Conservation (phyloP, 2,329 filamentous ascomycete species). For the Thelonectria rubi region DNA sequence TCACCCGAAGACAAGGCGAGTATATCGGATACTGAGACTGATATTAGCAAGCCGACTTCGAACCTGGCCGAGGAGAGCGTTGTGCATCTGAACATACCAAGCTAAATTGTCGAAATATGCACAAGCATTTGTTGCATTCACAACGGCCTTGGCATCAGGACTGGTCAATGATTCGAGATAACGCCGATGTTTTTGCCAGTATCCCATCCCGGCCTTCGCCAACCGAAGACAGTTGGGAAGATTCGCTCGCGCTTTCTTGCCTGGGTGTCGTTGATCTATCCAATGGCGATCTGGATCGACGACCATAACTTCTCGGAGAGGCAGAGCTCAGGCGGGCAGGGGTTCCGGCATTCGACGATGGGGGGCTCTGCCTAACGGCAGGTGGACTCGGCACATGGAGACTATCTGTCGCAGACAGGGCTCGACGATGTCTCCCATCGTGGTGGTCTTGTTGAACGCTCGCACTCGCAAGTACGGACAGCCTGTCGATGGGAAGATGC, state of each 20-base stretch:
- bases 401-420: constrained; percentile 34
- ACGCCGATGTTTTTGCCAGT: constrained; percentile 40
- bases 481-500: constrained; percentile 44
- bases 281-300: constrained; percentile 31
- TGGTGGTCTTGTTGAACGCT: constrained; percentile 46
- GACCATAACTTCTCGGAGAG: constrained; percentile 37
- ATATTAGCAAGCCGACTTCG: neutral
- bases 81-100: constrained; percentile 4
- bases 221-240: constrained; percentile 39
- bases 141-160: constrained; percentile 8
- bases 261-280: constrained; percentile 11
- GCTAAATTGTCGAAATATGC: neutral
- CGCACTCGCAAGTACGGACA: constrained; percentile 52
- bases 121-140: constrained; percentile 2
- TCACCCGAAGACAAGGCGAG: neutral
- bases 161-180: constrained; percentile 44
- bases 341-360: constrained; percentile 32
- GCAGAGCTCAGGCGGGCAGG: constrained; percentile 37
- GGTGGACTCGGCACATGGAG: constrained; percentile 39
- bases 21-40: neutral
- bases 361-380: constrained; percentile 33
- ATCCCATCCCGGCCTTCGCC: constrained; percentile 42
- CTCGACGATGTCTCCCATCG: constrained; percentile 34
- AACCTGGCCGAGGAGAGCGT: neutral
- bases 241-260: constrained; percentile 41